Percentiles rank a stretch among this genome's conserved stretches.
Evolutionary conservation across 1,139 yeast species (phyloP).

Genomic region (Yamadazyma conglobata): DNA sequence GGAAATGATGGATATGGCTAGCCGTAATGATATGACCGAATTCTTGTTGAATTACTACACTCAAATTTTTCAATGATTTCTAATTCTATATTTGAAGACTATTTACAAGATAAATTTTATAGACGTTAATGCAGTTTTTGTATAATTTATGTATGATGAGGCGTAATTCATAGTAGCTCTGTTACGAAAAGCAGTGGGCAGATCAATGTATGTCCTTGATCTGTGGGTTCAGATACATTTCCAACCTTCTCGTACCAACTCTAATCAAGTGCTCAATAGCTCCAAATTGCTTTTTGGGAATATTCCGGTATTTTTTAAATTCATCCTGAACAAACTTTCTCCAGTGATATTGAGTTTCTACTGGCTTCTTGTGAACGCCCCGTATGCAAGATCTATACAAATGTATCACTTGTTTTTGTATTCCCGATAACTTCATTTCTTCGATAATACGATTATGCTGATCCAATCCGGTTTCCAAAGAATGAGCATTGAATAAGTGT

Average conservation of each 20-base stretch:
- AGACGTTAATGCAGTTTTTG: too few relatives aligned
- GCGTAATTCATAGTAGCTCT: too few relatives aligned
- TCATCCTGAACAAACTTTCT: conserved; percentile 47
- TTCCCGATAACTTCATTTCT: conserved; percentile 54
- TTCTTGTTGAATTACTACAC: conserved; percentile 59
- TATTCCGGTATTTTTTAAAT: conserved; percentile 54
- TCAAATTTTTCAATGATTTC: conserved; percentile 28
- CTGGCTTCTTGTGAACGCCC: conserved; percentile 54
- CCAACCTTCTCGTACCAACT: conserved; percentile 68
- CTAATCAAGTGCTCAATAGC: conserved; percentile 85
- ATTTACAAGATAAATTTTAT: conserved; percentile 1
- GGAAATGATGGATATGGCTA: conserved; percentile 84
- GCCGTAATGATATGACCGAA: conserved; percentile 77
- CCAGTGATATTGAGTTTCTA: conserved; percentile 44
- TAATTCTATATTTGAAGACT: too few relatives aligned
- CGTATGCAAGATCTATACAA: conserved; percentile 60
- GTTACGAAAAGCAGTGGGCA: too few relatives aligned
- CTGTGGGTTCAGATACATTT: conserved; percentile 65
- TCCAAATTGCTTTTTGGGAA: conserved; percentile 77
- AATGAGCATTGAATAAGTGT: too few relatives aligned
- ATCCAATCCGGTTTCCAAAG: too few relatives aligned
- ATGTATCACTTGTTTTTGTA: conserved; percentile 61
- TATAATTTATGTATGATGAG: too few relatives aligned
- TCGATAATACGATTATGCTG: too few relatives aligned
- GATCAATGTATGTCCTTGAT: conserved; percentile 59